Base-by-base conservation (phyloP, 371 early-diverging fungal species). In the Choanephora cucurbitarum region DNA sequence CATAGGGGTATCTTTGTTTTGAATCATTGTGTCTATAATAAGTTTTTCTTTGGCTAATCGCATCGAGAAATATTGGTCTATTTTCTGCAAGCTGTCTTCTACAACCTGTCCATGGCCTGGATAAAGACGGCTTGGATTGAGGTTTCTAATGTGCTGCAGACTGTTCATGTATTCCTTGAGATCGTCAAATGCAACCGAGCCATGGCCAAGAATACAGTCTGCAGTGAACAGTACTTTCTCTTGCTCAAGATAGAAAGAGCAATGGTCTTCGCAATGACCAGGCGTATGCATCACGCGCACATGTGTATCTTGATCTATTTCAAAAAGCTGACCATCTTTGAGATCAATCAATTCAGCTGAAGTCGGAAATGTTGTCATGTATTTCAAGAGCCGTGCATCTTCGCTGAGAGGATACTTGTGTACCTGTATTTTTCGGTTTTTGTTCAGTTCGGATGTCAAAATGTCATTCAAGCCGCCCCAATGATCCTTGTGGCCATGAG, bases 401-500 rank as follows among this genome's bases (percentile, higher is more conserved):
- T 9, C 60, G 5, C 19, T 7, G 3, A 62, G 44, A 7, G 65
- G 73, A 37, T 37, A 69, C 33, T 75, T 75, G 49, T 68, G 77
- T 0, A 66, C 67, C 18, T 44, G 52, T 44, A 72, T 69, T 8
- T 28, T 43, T 19, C 57, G 44, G n/a, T 53, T 41, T 8, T 46
- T 47, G 44, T 59, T 50, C 22, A 47, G 15, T 23, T 51, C 53
- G 19, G 64, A 70, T 13, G 70, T 47, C 19, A 91, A 41, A 28
- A 85, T 70, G n/a, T 66, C 60, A 9, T 55, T 48, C 2, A 86
- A 55, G 0, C 95, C 94, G n/a, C 87, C 89, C 49, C 85, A 80
- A 52, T 94, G 94, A 65, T 94, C 95, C 11, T 54, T 63, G 58
- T 94, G 94, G 67, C 86, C 84, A 68, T 94, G 94, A 5, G 91